Percentiles rank a stretch among this genome's conserved stretches.
Conservation (phyloP, 2,329 filamentous ascomycete genomes). For the Dactylonectria estremocensis region DNA sequence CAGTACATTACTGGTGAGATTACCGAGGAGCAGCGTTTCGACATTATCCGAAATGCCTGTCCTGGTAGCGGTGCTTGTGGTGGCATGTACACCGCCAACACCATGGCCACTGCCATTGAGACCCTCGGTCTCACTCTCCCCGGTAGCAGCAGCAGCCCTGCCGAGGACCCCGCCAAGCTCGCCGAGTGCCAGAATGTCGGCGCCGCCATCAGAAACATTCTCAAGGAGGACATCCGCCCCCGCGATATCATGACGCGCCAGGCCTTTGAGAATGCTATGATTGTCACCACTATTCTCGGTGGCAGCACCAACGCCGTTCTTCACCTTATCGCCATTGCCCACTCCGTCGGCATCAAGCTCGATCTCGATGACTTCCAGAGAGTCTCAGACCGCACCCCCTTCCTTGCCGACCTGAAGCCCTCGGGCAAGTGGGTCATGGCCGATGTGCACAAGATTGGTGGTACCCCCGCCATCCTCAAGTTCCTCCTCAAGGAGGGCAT, state of each 20-base stretch:
- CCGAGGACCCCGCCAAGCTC: slow-evolving; percentile 79
- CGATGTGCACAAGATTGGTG: slow-evolving; percentile 87
- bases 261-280: slow-evolving; percentile 90
- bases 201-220: slow-evolving; percentile 79
- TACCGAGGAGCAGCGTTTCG: slow-evolving; percentile 90
- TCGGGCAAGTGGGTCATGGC: slow-evolving; percentile 92
- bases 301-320: slow-evolving; percentile 90
- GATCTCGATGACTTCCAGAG: slow-evolving; percentile 90
- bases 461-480: slow-evolving; percentile 89
- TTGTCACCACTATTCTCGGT: slow-evolving; percentile 85
- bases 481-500: slow-evolving; percentile 87
- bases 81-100: slow-evolving; percentile 95
- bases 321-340: slow-evolving; percentile 87
- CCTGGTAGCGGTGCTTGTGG: slow-evolving; percentile 77
- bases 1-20: slow-evolving; percentile 95
- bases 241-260: slow-evolving; percentile 84
- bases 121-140: slow-evolving; percentile 91
- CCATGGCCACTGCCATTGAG: slow-evolving; percentile 92
- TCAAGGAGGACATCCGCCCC: slow-evolving; percentile 84
- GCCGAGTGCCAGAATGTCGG: slow-evolving; percentile 82
- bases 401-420: slow-evolving; percentile 87
- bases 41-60: slow-evolving; percentile 94
- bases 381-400: slow-evolving; percentile 83
- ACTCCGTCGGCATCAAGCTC: slow-evolving; percentile 85
- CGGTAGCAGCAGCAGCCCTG: slow-evolving; percentile 85